Base-by-base conservation (phyloP, 1,284 basidiomycete species). In the Cerioporus squamosus region DNA sequence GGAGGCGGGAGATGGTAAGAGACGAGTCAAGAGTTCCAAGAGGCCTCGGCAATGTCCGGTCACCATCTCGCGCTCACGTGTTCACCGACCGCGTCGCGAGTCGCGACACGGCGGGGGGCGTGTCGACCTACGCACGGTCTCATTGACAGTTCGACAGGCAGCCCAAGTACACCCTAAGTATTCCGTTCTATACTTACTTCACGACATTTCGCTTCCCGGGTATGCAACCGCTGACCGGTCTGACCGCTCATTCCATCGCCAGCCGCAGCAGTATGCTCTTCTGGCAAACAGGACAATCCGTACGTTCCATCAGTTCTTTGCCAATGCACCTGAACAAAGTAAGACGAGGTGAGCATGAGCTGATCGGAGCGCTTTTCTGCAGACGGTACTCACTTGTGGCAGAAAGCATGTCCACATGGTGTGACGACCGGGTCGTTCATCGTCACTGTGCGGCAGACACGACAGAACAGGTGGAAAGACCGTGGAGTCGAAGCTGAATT, bases 351-450 rank as follows among this genome's bases (percentile, higher is more conserved):
- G 20, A 4, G 9, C 7, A 20, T n/a, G 18, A 20, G 5, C 9
- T 29, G 29, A 29, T 29, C 29, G 5, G 10, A 5, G 9, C 5
- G 29, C 5, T 9, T 29, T 29, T 9, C 5, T 40, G 15, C 15
- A 40, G 20, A 7, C 18, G 18, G 18, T 6, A 54, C 66, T 22
- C 29, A 71, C 70, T 62, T 53, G 36, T 69, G 59, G 42, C 70
- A 70, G 60, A 71, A 71, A 7, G 70, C 55, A 49, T 71, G 70
- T 12, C 70, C 70, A 39, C 70, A 71, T 44, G 65, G 55, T 17
- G 70, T 71, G 10, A 62, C 65, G 8, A 66, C 67, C 3, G 70
- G 70, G 7, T 63, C 51, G 26, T 55, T 42, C 50, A 61, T 50
- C 6, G 15, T 29, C 42, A 10, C 29, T 29, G 5, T 5, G 4